Evolutionary conservation across 2,329 filamentous ascomycete species (phyloP), one percentile per base, ranked within the genome.

Genomic region (Trichoderma citrinoviride): DNA sequence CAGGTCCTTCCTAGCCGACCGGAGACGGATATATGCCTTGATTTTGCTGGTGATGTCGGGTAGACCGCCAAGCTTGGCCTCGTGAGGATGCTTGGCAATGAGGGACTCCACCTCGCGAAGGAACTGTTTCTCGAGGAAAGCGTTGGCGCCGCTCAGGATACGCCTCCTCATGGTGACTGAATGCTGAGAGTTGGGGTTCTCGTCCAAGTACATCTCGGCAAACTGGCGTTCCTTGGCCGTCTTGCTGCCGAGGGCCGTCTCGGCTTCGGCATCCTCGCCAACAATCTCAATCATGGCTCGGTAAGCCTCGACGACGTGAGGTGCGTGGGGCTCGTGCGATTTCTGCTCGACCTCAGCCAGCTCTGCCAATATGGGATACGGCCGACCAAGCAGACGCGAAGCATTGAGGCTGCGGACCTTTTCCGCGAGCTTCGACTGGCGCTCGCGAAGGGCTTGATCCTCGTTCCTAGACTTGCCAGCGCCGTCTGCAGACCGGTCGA

Each of bases 1-100:
- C 49, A 98, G 84, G 73, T 96, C 92, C 77, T 93, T 96, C 66
- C 92, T 87, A 1, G 86, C 84, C 47, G 89, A 86, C 67, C 91
- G 88, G 65, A 97, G 83, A 55, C 93, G 88, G 70, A 99, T 92
- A 73, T 94, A 99, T 7, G 92, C 95, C 73, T 92, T 92, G 73
- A 97, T 90, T 79, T 96, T 96, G 81, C 91, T 96, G 69, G 93
- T 85, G 23, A 92, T 86, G 62, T 93, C 92, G 1, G 95, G 95
- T 46, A 93, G 86, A 68, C 95, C 95, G 66, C 95, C 95, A 47
- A 97, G 85, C 73, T 91, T 91, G 33, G 95, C 94, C 74, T 97
- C 93, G 63, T 90, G 87, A 2, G 93, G 93, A 74, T 95, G 92
- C 76, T 90, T 96, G 44, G 86, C 83, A 66, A 99, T 90, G 46